Evolutionary conservation across 2,329 filamentous ascomycete species (phyloP), one percentile per base, ranked within the genome.

Genomic region (Chaetomium globosum): DNA sequence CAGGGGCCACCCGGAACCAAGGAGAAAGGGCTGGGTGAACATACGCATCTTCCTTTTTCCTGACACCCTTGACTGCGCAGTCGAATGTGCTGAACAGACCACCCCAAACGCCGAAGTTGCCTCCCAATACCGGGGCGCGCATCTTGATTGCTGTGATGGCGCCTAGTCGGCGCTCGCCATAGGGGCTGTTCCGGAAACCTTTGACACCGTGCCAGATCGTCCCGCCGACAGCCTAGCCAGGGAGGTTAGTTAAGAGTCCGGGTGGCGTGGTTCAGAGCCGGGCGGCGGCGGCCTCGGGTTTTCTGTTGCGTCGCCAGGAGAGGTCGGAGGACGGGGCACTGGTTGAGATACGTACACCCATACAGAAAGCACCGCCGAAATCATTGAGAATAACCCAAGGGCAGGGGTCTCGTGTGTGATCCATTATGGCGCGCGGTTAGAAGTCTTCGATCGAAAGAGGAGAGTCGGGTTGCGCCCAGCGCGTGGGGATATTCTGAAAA

Each of bases 201-300:
- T 99, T 99, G 71, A 97, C 90, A 74, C 93, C 93, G 81, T 97
- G 94, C 94, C 94, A 97, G 77, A 97, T 89, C 74, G 91, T 90
- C 74, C 90, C 89, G 74, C 89, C 88, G 71, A 92, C 89, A 68
- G 87, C 88, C 88, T 91, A 72, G 55, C 63, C 69, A 23, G 62
- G 49, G 46, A 51, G 12, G 36, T 53, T 51, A 54, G 51, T 12
- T 28, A 36, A 33, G 2, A 2, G 46, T 21, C 39, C 3, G 16
- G 28, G n/a, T 3, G 30, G 31, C n/a, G 26, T 2, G 36, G 36
- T 39, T 39, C 13, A 13, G 13, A 39, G 12, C 4, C 13, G 36
- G 36, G 36, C 12, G 36, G 5, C 36, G 36, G 36, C 36, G 36
- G 36, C 13, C 36, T 39, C 36, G 36, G 36, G 36, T 5, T 16